These are phyloP conservation scores for Calonectria hawksworthii DNA, from an alignment of 2,329 filamentous ascomycete species.

Conservation along the genomic window DNA sequence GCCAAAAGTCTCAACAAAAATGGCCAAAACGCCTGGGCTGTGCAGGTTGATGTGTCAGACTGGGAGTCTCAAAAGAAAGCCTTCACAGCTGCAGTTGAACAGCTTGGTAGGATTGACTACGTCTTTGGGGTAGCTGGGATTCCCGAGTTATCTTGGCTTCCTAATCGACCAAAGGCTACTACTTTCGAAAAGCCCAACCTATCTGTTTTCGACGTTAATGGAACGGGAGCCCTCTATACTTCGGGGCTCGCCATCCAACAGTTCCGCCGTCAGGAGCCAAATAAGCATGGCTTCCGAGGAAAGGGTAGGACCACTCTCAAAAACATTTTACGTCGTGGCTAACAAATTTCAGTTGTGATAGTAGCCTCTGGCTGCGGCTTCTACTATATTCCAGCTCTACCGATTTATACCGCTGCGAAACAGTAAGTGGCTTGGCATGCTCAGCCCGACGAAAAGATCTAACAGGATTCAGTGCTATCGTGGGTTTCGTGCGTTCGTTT, in stretches of 20 bases:
- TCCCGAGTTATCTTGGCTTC: constrained; percentile 10
- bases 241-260: background rate
- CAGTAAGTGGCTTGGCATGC: background rate
- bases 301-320: background rate
- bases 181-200: constrained; percentile 10
- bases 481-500: constrained; percentile 14
- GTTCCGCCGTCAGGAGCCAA: constrained; percentile 11
- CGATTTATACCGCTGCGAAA: constrained; percentile 14
- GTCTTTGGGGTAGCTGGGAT: constrained; percentile 14
- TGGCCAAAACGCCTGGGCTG: background rate
- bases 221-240: constrained; percentile 1
- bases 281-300: constrained; percentile 3
- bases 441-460: background rate
- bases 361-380: constrained; percentile 10
- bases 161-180: constrained; percentile 12
- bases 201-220: constrained; percentile 9
- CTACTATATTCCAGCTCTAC: constrained; percentile 7
- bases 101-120: background rate
- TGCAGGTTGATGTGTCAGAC: constrained; percentile 13
- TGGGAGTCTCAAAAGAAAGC: constrained; percentile 14
- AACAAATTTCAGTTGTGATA: background rate
- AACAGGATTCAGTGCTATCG: background rate
- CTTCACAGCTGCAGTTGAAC: background rate
- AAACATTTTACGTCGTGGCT: background rate
- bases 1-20: background rate